phyloP scores from a whole-genome alignment of 208 protist genomes.

The Willaertia magna region DNA sequence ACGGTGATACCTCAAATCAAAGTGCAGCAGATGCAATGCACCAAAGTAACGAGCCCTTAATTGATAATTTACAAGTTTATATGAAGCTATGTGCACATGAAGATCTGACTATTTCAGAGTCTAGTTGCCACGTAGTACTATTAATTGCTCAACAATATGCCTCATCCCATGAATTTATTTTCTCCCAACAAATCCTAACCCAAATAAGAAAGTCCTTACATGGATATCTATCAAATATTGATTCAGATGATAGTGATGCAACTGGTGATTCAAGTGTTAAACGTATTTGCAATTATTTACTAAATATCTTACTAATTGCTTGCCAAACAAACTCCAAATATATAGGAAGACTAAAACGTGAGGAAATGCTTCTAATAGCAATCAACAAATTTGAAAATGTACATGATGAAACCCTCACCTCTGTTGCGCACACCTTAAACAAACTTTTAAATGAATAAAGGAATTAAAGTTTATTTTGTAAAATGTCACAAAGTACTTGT shows the following conservation, averaged over 20 bases:
- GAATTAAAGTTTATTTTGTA: too few relatives aligned
- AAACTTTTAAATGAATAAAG: too few relatives aligned
- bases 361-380: background rate
- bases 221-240: background rate
- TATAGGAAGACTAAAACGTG: background rate
- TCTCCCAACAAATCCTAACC: background rate
- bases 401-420: too few relatives aligned
- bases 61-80: background rate
- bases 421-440: too few relatives aligned
- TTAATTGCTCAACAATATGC: background rate
- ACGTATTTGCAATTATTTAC: background rate
- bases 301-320: background rate
- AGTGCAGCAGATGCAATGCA: background rate
- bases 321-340: background rate
- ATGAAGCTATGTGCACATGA: background rate
- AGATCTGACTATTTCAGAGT: background rate
- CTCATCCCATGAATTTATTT: background rate
- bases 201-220: background rate
- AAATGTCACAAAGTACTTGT: too few relatives aligned
- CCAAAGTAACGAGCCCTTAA: background rate
- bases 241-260: background rate
- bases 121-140: background rate
- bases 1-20: background rate
- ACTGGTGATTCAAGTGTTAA: background rate
- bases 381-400: too few relatives aligned